These are phyloP conservation scores for Geoglossum glabrum DNA, from an alignment of 495 filamentous ascomycete genomes.

Conservation along the genomic window DNA sequence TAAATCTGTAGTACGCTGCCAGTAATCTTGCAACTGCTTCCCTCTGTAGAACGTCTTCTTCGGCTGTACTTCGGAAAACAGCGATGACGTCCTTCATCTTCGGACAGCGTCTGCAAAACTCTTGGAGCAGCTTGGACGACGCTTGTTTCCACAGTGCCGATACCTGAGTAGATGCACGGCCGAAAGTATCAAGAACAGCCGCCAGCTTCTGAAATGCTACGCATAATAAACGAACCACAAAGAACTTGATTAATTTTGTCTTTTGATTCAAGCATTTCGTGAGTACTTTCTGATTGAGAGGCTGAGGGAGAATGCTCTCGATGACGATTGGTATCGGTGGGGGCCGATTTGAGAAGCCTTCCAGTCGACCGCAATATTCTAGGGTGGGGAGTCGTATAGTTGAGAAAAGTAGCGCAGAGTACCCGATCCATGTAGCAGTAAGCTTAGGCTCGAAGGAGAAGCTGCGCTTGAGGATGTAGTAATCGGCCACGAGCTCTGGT, in stretches of 20 bases:
- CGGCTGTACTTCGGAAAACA: slow-evolving; percentile 41
- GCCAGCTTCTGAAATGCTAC: slow-evolving; percentile 62
- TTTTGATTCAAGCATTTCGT: slow-evolving; percentile 59
- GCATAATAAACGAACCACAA: slow-evolving; percentile 57
- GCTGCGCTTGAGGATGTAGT: slow-evolving; percentile 56
- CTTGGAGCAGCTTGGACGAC: slow-evolving; percentile 38
- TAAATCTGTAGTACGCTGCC: slow-evolving; percentile 56
- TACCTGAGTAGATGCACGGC: slow-evolving; percentile 22
- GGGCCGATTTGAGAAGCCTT: slow-evolving; percentile 35
- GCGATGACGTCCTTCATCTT: slow-evolving; percentile 54
- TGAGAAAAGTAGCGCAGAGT: slow-evolving; percentile 68
- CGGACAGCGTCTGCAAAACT: slow-evolving; percentile 64
- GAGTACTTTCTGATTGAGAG: slow-evolving; percentile 55
- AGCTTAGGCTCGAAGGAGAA: slow-evolving; percentile 84
- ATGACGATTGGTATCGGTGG: slow-evolving; percentile 57
- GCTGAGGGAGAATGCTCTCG: slow-evolving; percentile 72
- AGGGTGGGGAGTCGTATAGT: slow-evolving; percentile 55
- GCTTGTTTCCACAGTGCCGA: slow-evolving; percentile 44
- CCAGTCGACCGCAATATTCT: slow-evolving; percentile 34
- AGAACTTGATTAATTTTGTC: slow-evolving; percentile 55
- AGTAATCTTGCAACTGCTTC: slow-evolving; percentile 60
- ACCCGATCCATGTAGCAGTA: slow-evolving; percentile 83
- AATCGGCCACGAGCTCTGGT: slow-evolving; percentile 69
- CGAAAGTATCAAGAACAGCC: slow-evolving; percentile 31
- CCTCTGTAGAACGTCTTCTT: slow-evolving; percentile 50